Evolutionary conservation across 2,329 filamentous ascomycete genomes (phyloP).

Genomic region (Alternaria alternata): DNA sequence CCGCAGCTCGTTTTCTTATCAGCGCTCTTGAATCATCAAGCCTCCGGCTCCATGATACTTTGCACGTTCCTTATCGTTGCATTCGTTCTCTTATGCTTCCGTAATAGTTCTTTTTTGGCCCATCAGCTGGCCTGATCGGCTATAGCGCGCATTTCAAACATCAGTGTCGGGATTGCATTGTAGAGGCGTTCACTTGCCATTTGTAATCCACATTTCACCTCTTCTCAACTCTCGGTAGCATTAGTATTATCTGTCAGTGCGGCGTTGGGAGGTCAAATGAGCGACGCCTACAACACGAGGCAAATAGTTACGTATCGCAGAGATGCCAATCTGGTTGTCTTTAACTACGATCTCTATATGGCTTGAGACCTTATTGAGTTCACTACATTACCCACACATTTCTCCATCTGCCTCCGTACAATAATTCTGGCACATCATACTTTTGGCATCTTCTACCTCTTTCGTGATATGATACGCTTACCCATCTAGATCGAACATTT

Average conservation of each 20-base stretch:
- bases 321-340: not conserved
- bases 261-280: not conserved
- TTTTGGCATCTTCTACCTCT: not conserved
- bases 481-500: constrained; percentile 49
- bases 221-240: not conserved
- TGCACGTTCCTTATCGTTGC: constrained; percentile 10
- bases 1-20: constrained; percentile 28
- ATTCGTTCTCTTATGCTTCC: constrained; percentile 18
- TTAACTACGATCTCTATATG: not conserved
- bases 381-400: not conserved
- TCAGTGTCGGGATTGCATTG: not conserved
- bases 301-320: not conserved
- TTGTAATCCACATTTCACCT: not conserved
- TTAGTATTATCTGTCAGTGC: not conserved
- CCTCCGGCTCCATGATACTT: not conserved
- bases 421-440: not conserved
- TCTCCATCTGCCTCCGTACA: not conserved
- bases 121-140: not conserved
- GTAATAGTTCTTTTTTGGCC: not conserved
- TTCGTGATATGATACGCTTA: constrained; percentile 15
- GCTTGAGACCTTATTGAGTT: not conserved
- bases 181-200: not conserved
- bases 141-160: not conserved
- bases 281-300: not conserved
- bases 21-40: constrained; percentile 14